Conservation (phyloP, 2,329 filamentous ascomycete genomes). For the Hypomyces perniciosus region DNA sequence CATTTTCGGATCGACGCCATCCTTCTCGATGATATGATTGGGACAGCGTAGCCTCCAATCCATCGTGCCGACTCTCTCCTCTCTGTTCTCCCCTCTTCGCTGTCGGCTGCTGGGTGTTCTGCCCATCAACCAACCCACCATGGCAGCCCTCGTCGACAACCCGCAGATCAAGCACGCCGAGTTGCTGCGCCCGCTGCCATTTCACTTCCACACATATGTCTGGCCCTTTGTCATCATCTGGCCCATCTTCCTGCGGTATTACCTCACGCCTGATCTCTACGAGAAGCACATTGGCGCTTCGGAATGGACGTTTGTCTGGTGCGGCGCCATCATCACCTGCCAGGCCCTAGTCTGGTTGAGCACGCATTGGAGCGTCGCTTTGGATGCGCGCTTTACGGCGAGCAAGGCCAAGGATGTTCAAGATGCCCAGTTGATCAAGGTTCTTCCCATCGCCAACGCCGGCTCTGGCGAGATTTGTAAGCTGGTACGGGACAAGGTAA, state of each 20-base stretch:
- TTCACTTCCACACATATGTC: constrained; percentile 78
- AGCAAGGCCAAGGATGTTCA: constrained; percentile 62
- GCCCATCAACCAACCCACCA: constrained; percentile 25
- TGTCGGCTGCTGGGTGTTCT: constrained; percentile 2
- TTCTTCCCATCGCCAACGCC: constrained; percentile 84
- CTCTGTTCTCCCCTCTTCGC: not conserved
- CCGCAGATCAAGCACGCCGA: constrained; percentile 82
- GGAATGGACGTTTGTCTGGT: constrained; percentile 98
- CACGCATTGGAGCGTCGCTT: constrained; percentile 94
- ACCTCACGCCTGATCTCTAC: constrained; percentile 77
- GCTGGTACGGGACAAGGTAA: constrained; percentile 66
- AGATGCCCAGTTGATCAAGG: constrained; percentile 81
- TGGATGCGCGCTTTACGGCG: constrained; percentile 76
- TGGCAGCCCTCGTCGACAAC: constrained; percentile 78
- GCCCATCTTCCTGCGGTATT: constrained; percentile 86
- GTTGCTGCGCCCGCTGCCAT: constrained; percentile 78
- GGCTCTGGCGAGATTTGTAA: constrained; percentile 83
- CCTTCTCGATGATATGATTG: not conserved
- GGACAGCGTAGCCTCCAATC: constrained; percentile 1
- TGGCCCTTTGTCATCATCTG: constrained; percentile 91
- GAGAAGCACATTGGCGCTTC: constrained; percentile 85
- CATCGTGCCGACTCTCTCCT: not conserved
- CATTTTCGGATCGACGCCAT: not conserved
- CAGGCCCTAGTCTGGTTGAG: constrained; percentile 91
- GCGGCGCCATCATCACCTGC: constrained; percentile 76